Conservation (phyloP, 2,329 filamentous ascomycete genomes). For the Torrubiellomyces zombiae region DNA sequence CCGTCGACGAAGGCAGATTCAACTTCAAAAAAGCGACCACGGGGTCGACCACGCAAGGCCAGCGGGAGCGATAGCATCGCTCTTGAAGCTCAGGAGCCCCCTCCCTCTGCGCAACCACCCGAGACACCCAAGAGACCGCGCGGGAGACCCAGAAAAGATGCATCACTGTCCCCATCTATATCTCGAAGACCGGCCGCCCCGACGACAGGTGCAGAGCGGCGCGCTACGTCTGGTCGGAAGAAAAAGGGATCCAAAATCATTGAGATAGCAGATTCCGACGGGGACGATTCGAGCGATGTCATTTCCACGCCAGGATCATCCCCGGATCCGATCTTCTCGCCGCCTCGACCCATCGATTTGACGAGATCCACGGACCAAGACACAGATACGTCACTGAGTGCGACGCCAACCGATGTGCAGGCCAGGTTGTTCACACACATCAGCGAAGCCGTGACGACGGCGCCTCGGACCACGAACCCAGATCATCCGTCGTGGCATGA, state of each 20-base stretch:
- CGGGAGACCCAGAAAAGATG: constrained; percentile 25
- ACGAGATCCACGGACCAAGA: constrained; percentile 27
- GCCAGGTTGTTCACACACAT: constrained; percentile 33
- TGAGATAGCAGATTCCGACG: constrained; percentile 38
- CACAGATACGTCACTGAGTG: constrained; percentile 24
- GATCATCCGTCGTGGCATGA: constrained; percentile 61
- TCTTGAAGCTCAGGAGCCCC: constrained; percentile 17
- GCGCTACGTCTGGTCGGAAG: constrained; percentile 4
- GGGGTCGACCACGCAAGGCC: constrained; percentile 18
- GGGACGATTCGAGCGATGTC: constrained; percentile 15
- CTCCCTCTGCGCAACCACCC: constrained; percentile 16
- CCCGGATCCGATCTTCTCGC: constrained; percentile 24
- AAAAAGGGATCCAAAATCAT: constrained; percentile 8
- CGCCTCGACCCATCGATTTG: constrained; percentile 24
- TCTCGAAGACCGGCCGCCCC: constrained; percentile 3
- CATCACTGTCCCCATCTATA: constrained; percentile 3
- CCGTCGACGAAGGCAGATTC: constrained; percentile 1
- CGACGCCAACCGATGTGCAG: constrained; percentile 24
- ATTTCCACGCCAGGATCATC: constrained; percentile 18
- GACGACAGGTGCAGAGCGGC: background rate
- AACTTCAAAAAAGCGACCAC: constrained; percentile 11
- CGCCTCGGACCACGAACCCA: constrained; percentile 32
- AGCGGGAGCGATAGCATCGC: constrained; percentile 6
- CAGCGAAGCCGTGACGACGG: constrained; percentile 33
- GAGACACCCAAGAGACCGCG: constrained; percentile 18